Base-by-base conservation (phyloP, 768 basidiomycete genomes). In the Ramaria sp. region DNA sequence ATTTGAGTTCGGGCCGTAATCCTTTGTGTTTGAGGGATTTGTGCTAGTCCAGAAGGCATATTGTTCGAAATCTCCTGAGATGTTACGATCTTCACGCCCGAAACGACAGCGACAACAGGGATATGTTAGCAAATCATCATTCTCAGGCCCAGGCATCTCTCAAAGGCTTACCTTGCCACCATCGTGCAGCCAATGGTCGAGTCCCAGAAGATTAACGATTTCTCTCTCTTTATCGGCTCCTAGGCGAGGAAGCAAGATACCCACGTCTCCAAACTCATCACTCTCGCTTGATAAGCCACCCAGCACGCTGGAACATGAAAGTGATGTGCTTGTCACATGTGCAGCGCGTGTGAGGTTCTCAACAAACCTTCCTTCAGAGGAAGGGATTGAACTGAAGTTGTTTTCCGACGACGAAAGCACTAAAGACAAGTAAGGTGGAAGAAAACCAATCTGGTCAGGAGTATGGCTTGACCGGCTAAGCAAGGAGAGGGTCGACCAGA, bases 261-360 rank as follows among this genome's bases (percentile, higher is more conserved):
- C 78, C 22, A 79, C 64, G 59, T 82, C 80, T 5, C 75, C 75
- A 42, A 70, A 78, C 48, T 83, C 80, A 59, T 82, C 81, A 61
- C 73, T 75, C 61, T 84, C 81, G 60, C 74, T 80, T n/a, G 70
- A 65, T 33, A 71, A 71, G 2, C 81, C 81, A 0, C 75, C 76
- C 12, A 82, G 71, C 46, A 82, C 67, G 62, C 78, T 82, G n/a
- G 77, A 75, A 62, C 72, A 77, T 11, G 70, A 65, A 10, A 71
- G 67, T 2, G 71, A 66, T 27, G 63, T 66, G 3, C 81, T 78
- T 1, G 73, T 67, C 1, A 60, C 62, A 51, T 74, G 69, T 11
- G 77, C 76, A 38, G 67, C 63, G 13, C 63, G 59, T 4, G 72
- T 74, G 51, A 82, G 70, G 13, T 66, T 50, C 17, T 63, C 61